Evolutionary conservation across 2,329 filamentous ascomycete genomes (phyloP).

Genomic region (Aspergillus neoniger): DNA sequence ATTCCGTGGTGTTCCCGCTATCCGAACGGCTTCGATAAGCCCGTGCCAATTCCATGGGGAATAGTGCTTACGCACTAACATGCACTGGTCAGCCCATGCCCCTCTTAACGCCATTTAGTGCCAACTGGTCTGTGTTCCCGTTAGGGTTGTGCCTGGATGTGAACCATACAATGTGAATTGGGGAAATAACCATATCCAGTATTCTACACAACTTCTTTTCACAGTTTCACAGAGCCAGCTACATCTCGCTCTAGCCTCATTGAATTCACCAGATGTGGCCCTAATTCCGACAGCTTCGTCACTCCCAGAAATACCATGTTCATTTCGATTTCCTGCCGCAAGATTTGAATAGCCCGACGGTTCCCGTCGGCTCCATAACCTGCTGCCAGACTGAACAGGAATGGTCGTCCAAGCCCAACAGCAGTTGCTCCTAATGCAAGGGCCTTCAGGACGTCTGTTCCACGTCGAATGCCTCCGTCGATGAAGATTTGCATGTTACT

Average conservation of each 20-base stretch:
- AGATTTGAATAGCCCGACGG: constrained; percentile 44
- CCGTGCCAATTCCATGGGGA: neutral
- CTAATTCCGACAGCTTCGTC: constrained; percentile 29
- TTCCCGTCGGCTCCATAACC: constrained; percentile 61
- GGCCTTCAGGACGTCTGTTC: constrained; percentile 68
- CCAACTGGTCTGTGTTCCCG: no score
- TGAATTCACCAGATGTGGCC: constrained; percentile 34
- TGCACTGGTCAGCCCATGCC: neutral
- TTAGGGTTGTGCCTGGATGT: no score
- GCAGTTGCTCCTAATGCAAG: constrained; percentile 65
- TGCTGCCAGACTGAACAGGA: constrained; percentile 58
- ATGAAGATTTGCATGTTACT: constrained; percentile 62
- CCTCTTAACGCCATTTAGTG: neutral
- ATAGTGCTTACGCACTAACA: neutral
- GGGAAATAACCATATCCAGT: neutral
- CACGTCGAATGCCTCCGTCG: constrained; percentile 66
- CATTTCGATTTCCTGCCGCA: constrained; percentile 36
- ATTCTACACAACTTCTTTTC: neutral
- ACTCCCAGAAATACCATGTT: constrained; percentile 40
- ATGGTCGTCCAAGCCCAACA: constrained; percentile 64
- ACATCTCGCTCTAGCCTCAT: constrained; percentile 35
- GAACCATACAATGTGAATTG: neutral
- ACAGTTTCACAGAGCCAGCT: constrained; percentile 33
- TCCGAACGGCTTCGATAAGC: neutral
- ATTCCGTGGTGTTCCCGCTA: neutral